Evolutionary conservation across 2,329 filamentous ascomycete genomes (phyloP).

Genomic region (Neocucurbitaria cava): DNA sequence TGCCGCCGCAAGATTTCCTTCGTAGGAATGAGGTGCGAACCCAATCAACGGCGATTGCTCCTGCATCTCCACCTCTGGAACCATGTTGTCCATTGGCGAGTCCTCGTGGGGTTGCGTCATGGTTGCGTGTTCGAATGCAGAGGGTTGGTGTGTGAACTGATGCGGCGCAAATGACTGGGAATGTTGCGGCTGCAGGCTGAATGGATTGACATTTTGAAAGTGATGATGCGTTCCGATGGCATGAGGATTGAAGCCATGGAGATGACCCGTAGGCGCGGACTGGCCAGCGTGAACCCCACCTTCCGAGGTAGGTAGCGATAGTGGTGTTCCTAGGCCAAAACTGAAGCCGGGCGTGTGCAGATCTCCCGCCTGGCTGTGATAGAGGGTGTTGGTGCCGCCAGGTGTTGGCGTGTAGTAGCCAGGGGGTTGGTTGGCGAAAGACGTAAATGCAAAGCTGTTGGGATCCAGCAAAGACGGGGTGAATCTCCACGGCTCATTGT

Average conservation of each 20-base stretch:
- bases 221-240: constrained; percentile 47
- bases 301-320: constrained; percentile 79
- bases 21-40: constrained; percentile 59
- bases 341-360: constrained; percentile 82
- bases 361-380: constrained; percentile 84
- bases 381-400: constrained; percentile 78
- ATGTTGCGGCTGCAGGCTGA: constrained; percentile 61
- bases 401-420: constrained; percentile 90
- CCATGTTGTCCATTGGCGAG: constrained; percentile 66
- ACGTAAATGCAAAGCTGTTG: constrained; percentile 79
- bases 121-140: constrained; percentile 71
- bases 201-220: constrained; percentile 74
- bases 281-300: constrained; percentile 67
- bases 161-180: constrained; percentile 72
- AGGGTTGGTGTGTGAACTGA: constrained; percentile 80
- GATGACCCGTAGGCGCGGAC: constrained; percentile 56
- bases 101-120: constrained; percentile 73
- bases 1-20: constrained; percentile 56
- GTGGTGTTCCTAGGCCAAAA: constrained; percentile 77
- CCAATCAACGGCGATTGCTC: constrained; percentile 66
- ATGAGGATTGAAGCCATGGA: constrained; percentile 69
- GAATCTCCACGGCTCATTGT: constrained; percentile 84
- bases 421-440: constrained; percentile 78
- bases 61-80: constrained; percentile 65
- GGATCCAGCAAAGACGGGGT: constrained; percentile 89